Base-by-base conservation (phyloP, 257 asterid genomes). In the Rhazya stricta region DNA sequence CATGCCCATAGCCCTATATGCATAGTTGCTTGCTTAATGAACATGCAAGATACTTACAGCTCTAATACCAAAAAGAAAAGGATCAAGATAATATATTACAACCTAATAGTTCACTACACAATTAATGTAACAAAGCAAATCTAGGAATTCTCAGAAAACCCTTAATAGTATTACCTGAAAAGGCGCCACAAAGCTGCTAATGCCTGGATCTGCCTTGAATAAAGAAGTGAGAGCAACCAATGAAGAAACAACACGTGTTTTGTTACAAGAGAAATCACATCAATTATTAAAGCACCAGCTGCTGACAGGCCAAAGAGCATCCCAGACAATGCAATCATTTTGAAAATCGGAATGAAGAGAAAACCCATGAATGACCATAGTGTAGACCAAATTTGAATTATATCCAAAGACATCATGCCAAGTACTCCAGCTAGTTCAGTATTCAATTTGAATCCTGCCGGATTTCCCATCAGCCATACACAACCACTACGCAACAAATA, bases 401-500 rank as follows among this genome's bases (percentile, higher is more conserved):
- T 90, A 77, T 87, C 91, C 69, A 95, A 85, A 74, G 91, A 92
- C 58, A 92, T 79, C 87, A 91, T 91, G 83, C 99, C 99, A 82
- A 95, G 96, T 78, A 95, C 85, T 84, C 91, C 92, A 41, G 99
- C 98, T 74, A 95, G 91, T 86, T 95, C 99, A 36, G 98, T 85
- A 77, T 95, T 95, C 87, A 95, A 85, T 86, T 95, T 95, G 85
- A 95, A 95, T 63, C 99, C 99, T 11, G 99, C 99, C 7, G 98
- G 99, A 83, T 91, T 88, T 48, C 97, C 98, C 97, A 95, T 92
- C 79, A 95, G 92, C 99, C 99, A 95, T 71, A 92, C 97, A 80
- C 98, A 94, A 76, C 98, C 92, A 66, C 78, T 84, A 72, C 99
- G 97, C 80, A 95, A 79, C 86, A 91, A 89, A 80, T 85, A 78